These are phyloP conservation scores for Phytophthora boehmeriae DNA, from an alignment of 352 stramenopile genomes.

Conservation along the genomic window DNA sequence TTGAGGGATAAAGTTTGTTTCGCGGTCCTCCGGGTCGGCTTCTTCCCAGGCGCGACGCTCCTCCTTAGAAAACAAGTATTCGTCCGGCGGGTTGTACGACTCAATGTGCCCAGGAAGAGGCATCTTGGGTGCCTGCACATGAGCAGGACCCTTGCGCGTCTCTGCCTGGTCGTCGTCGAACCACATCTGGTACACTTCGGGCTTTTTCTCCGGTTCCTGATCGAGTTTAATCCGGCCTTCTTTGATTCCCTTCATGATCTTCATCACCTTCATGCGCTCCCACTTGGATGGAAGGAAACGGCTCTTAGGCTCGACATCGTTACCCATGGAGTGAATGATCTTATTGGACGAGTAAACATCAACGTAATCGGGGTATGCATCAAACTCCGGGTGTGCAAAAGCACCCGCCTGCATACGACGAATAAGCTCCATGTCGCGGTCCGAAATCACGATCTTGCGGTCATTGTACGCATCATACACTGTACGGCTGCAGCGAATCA, in stretches of 20 bases:
- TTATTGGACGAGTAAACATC: conserved; percentile 91
- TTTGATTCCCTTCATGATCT: conserved; percentile 97
- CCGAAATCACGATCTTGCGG: conserved; percentile 95
- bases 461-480: conserved; percentile 99
- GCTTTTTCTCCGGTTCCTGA: conserved; percentile 92
- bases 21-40: conserved; percentile 95
- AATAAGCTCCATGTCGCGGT: conserved; percentile 98
- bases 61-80: conserved; percentile 98
- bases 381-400: conserved; percentile 93
- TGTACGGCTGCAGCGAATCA: conserved; percentile 67
- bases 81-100: conserved; percentile 99
- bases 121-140: conserved; percentile 98
- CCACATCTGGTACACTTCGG: conserved; percentile 93
- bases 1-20: conserved; percentile 97
- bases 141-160: conserved; percentile 92
- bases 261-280: conserved; percentile 97
- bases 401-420: conserved; percentile 94
- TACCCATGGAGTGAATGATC: conserved; percentile 88
- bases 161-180: conserved; percentile 89
- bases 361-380: conserved; percentile 92
- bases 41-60: conserved; percentile 96
- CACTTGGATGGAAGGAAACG: conserved; percentile 97
- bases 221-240: conserved; percentile 95
- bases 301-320: conserved; percentile 91
- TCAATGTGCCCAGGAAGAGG: conserved; percentile 97